Percentiles rank a stretch among this genome's conserved stretches.
phyloP scores from a whole-genome alignment of 345 rosid species.

The Laguncularia racemosa region DNA sequence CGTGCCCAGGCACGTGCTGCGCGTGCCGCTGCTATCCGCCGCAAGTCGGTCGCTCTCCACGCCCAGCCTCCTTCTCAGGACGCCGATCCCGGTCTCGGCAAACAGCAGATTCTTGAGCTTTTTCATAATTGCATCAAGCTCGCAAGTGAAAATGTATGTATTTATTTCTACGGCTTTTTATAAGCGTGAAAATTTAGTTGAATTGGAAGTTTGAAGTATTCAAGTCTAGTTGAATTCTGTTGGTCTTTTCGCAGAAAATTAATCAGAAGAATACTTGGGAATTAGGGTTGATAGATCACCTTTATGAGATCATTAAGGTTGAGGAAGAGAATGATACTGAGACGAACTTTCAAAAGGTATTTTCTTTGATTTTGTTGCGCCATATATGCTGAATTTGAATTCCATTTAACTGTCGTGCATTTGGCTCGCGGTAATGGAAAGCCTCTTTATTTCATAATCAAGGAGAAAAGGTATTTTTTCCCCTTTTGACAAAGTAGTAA shows the following conservation, averaged over 20 bases:
- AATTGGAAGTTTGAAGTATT: background rate
- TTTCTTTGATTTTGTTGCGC: background rate
- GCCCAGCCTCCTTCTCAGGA: slow-evolving; percentile 22
- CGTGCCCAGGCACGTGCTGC: slow-evolving; percentile 90
- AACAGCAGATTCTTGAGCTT: slow-evolving; percentile 77
- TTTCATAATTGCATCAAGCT: slow-evolving; percentile 89
- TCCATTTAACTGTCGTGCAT: too few relatives aligned
- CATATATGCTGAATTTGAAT: background rate
- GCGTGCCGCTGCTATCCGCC: slow-evolving; percentile 77
- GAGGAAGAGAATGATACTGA: slow-evolving; percentile 79
- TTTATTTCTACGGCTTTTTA: background rate
- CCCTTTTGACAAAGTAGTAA: too few relatives aligned
- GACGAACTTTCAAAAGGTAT: slow-evolving; percentile 91
- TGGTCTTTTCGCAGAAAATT: slow-evolving; percentile 46
- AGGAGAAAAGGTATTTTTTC: too few relatives aligned
- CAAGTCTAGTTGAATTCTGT: background rate
- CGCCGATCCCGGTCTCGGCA: slow-evolving; percentile 54
- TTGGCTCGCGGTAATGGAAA: background rate
- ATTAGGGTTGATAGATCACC: slow-evolving; percentile 77
- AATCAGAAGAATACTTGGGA: slow-evolving; percentile 94
- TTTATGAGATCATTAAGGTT: slow-evolving; percentile 73
- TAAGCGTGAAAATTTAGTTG: background rate
- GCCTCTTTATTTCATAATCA: too few relatives aligned
- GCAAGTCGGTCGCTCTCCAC: slow-evolving; percentile 34
- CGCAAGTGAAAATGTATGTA: slow-evolving; percentile 81